These are phyloP conservation scores for Fonsecaea erecta DNA, from an alignment of 2,329 filamentous ascomycete genomes.

Conservation along the genomic window DNA sequence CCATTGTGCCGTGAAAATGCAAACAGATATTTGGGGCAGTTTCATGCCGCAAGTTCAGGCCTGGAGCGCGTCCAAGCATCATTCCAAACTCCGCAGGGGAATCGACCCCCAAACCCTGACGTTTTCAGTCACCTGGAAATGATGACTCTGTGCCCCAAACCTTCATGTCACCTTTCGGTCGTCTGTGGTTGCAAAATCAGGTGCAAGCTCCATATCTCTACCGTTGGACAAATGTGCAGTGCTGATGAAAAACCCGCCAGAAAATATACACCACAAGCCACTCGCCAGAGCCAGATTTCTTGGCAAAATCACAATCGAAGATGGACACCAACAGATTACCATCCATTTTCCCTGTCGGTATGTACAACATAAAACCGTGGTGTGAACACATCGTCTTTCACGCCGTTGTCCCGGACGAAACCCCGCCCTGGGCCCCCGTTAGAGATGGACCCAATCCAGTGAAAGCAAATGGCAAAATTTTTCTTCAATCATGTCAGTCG, in stretches of 20 bases:
- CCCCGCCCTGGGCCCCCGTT: neutral
- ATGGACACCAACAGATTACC: neutral
- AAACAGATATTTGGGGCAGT: neutral
- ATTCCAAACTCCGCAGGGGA: neutral
- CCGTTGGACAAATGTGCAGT: neutral
- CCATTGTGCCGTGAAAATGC: neutral
- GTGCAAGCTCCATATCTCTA: neutral
- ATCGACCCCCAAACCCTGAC: neutral
- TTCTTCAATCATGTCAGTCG: constrained; percentile 51
- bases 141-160: neutral
- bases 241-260: neutral
- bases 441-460: neutral
- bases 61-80: neutral
- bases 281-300: neutral
- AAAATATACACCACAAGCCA: neutral
- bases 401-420: neutral
- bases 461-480: constrained; percentile 4
- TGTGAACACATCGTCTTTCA: neutral
- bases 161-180: neutral
- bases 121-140: neutral
- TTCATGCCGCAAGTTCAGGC: neutral
- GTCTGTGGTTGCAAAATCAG: neutral
- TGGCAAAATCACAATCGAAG: neutral
- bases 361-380: neutral
- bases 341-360: constrained; percentile 1